Percentiles rank a stretch among this genome's conserved stretches.
Conservation (phyloP, 768 basidiomycete species). For the Lactarius sanguifluus region DNA sequence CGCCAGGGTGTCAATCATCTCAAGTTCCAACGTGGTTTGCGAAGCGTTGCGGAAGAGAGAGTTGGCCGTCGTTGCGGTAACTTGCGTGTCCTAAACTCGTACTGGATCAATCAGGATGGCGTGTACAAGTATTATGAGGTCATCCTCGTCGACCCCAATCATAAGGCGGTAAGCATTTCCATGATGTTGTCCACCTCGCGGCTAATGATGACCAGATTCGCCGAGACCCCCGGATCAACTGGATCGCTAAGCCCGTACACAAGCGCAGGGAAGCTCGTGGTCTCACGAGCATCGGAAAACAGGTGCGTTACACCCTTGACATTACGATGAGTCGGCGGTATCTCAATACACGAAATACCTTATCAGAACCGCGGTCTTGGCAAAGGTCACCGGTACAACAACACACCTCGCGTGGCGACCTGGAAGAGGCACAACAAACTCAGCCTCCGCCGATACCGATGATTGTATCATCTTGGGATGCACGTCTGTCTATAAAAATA, state of each 20-base stretch:
- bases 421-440: conserved; percentile 99
- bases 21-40: conserved; percentile 93
- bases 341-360: conserved; percentile 4
- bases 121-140: conserved; percentile 99
- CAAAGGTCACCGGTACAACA: conserved; percentile 94
- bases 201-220: conserved; percentile 61
- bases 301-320: conserved; percentile 48
- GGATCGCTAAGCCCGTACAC: conserved; percentile 98
- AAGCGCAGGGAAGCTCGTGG: conserved; percentile 98
- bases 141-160: conserved; percentile 93
- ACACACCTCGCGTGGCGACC: conserved; percentile 84
- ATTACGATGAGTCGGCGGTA: conserved; percentile 9
- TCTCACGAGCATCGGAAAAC: conserved; percentile 94
- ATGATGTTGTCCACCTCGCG: neutral
- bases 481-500: conserved; percentile 11
- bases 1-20: conserved; percentile 99
- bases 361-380: conserved; percentile 91
- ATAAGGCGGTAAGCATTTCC: conserved; percentile 75
- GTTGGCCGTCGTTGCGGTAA: conserved; percentile 96
- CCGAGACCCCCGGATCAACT: conserved; percentile 96
- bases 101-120: conserved; percentile 99
- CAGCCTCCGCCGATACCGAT: conserved; percentile 86
- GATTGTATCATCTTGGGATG: conserved; percentile 37
- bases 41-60: conserved; percentile 95
- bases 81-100: conserved; percentile 94